Evolutionary conservation across 2,329 filamentous ascomycete genomes (phyloP), one percentile per base, ranked within the genome.

Genomic region (Colletotrichum coccodes): DNA sequence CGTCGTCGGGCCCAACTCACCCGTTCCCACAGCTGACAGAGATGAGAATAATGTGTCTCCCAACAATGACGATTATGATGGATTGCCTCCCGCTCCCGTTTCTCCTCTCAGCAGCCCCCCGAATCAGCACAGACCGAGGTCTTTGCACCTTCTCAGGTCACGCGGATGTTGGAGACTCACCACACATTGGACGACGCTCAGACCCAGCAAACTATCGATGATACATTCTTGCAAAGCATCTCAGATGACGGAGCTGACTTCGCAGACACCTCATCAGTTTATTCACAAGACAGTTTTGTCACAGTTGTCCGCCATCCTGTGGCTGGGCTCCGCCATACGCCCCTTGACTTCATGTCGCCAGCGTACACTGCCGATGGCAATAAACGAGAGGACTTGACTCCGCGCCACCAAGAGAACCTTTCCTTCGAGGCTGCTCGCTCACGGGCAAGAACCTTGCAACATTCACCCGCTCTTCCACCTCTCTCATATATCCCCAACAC

Each of bases 251-350:
- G 14, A 60, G 40, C 53, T 53, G 67, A 72, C n/a, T 23, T 63
- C 18, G 52, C 53, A 34, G 71, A 75, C 2, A 59, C 67, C 6
- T 75, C 73, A 2, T 75, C 74, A 16, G 18, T 73, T 7, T 75
- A 75, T 54, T 74, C 74, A 6, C 54, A 74, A 21, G 66, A 71
- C 30, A 75, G 72, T 23, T 38, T 60, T 18, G 53, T 69, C 14
- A 75, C 70, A 23, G 69, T 71, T 7, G 40, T 72, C 28, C 68
- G 57, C 23, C 49, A 12, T 44, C 61, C 66, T 44, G 40, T 46
- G n/a, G 40, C 49, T 44, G 49, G 26, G 40, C 34, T 21, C 38
- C 28, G 11, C 28, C 21, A 21, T 47, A 23, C 49, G 12, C 54
- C 49, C 11, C 42, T 44, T n/a, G 49, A 49, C 61, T 57, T 60